phyloP scores from a whole-genome alignment of 164 flowering plant species.

The Nelumbo lutea region DNA sequence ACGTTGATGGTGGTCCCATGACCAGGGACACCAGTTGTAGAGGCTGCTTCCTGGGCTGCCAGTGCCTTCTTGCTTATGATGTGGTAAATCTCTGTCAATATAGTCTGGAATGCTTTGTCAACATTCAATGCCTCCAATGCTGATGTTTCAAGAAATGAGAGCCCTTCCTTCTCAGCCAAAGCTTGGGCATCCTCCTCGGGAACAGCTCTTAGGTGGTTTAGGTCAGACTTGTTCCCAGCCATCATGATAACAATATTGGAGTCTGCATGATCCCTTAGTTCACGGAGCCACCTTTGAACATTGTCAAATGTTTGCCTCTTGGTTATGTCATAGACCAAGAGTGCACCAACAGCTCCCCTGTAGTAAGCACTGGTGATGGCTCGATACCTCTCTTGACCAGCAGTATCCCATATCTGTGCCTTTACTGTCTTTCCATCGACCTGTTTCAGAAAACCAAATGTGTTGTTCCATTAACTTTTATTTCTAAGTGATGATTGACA shows the following conservation, averaged over 20 bases:
- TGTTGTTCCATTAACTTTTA: background rate
- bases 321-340: constrained; percentile 58
- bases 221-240: constrained; percentile 63
- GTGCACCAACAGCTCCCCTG: constrained; percentile 65
- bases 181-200: constrained; percentile 45
- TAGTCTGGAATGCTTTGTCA: constrained; percentile 58
- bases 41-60: constrained; percentile 59
- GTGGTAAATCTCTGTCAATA: constrained; percentile 57
- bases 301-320: constrained; percentile 63
- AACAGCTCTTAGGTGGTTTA: constrained; percentile 53
- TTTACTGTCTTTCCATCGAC: constrained; percentile 61
- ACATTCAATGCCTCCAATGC: constrained; percentile 53
- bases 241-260: constrained; percentile 66
- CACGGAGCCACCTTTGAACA: constrained; percentile 62
- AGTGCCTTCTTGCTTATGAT: constrained; percentile 61
- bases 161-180: constrained; percentile 57
- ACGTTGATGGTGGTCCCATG: constrained; percentile 60
- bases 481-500: background rate
- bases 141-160: constrained; percentile 64
- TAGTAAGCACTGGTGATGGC: constrained; percentile 67
- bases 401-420: constrained; percentile 71
- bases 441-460: constrained; percentile 19
- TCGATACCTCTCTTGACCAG: constrained; percentile 59
- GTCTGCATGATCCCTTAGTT: constrained; percentile 58
- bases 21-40: constrained; percentile 34